Base-by-base conservation (phyloP, 208 protist genomes). In the Blastocrithidia nonstop region DNA sequence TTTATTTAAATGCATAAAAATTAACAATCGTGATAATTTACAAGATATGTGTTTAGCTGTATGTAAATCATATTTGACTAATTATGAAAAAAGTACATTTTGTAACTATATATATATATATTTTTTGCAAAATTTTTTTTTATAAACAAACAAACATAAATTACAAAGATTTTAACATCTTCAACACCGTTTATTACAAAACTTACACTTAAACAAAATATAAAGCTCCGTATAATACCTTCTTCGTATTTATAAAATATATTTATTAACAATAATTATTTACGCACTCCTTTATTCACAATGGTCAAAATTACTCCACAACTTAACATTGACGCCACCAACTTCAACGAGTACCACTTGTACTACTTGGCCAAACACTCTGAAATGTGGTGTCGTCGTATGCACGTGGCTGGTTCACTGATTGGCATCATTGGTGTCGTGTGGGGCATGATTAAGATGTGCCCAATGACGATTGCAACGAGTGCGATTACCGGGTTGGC, bases 331-430 rank as follows among this genome's bases (percentile, higher is more conserved):
- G 55, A 41, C 11, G 47, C 64, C 13, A 58, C 43, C 36, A 75
- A 61, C 61, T 60, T 57, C 53, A 61, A 54, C 37, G 73, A 83
- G 62, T 83, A 64, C 32, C 62, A 77, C 62, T 42, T 72, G 22
- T 71, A 61, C 51, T 83, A 78, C 55, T 16, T 74, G 24, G 48
- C 66, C 0, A 66, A 75, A 50, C 69, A 83, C 69, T 63, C 61
- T 15, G 62, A 74, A 40, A 33, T 51, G 24, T 61, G 52, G 48
- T 66, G 54, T 35, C 65, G 62, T 15, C 73, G 73, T 31, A 28
- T 45, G 41, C 73, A 78, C 42, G 23, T 83, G 1, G 45, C 66
- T 35, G 73, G 73, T 22, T 70, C 66, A 8, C 43, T 54, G 27
- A 48, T 69, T 20, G 57, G 45, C 15, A 52, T 64, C 2, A 19